Base-by-base conservation (phyloP, 768 basidiomycete species). In the Mycena crocata region DNA sequence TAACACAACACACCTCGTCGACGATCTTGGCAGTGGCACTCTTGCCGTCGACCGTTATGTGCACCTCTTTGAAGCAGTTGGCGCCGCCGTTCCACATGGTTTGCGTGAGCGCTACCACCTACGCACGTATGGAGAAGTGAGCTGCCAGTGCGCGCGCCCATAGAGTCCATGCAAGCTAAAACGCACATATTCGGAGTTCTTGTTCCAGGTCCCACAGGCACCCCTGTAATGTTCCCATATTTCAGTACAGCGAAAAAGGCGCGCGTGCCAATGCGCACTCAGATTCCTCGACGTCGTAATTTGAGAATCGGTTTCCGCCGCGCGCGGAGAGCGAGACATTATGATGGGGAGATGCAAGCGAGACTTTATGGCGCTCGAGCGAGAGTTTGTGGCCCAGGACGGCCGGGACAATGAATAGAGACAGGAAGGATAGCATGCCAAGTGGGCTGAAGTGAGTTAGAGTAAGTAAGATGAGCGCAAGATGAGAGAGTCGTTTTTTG, bases 21-120 rank as follows among this genome's bases (percentile, higher is more conserved):
- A 70, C 67, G 67, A 83, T 77, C 52, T 76, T 74, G 0, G 80
- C 82, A 62, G 67, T 67, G 2, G 73, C 56, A 2, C 75, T 69
- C 72, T 68, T 72, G 42, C 78, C 81, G 26, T 74, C 55, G 65
- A 76, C 54, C 21, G 70, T 70, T 31, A 83, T 80, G 30, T 78
- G 77, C 65, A 84, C 80, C 70, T 69, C 74, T 57, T 80, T 68
- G 69, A 75, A 77, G 68, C 82, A 83, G 56, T 80, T 73, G 17
- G 69, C 35, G 26, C 78, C 78, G 46, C 61, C 68, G 14, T 42
- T 62, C 42, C 57, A 80, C 64, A 77, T 63, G 70, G 76, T 17
- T 5, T 37, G 37, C 26, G 46, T 17, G 19, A 64, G 28, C n/a
- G 66, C 66, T 3, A 67, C 66, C 30, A 67, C 66, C 64, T 66